Evolutionary conservation across 2,329 filamentous ascomycete species (phyloP), one percentile per base, ranked within the genome.

Genomic region (Mollisia scopiformis): DNA sequence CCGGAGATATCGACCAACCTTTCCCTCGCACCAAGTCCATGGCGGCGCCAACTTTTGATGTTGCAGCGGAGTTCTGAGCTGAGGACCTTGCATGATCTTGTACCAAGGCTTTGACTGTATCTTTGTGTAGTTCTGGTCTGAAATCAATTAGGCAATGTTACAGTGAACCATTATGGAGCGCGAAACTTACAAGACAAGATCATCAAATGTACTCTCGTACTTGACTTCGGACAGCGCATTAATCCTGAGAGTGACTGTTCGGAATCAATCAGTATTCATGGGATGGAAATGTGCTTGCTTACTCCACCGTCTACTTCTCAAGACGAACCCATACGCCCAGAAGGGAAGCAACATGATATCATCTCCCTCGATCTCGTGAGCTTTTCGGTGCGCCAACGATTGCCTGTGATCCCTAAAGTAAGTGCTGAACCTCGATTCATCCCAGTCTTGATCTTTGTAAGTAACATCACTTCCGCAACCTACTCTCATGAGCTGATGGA

Each of bases 11-110:
- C 13, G 21, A 55, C 54, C 71, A 10, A 52, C 59, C 63, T 47
- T 75, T 75, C 13, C 72, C 58, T 10, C 67, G 49, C 1, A 73
- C 67, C 39, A 75, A 69, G 51, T 57, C 55, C 28, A 57, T 37
- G 7, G 43, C 14, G 4, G 55, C 55, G 8, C 55, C 55, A 16
- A 57, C 13, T 6, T 28, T 57, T 14, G 55, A 57, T 14, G 41
- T 57, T 14, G 25, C 55, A 11, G 41, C n/a, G 3, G 43, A 25
- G n/a, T n/a, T 27, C 13, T 13, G 31, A 28, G 41, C 39, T n/a
- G 54, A 30, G 33, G 27, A 14, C 25, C 28, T 52, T 56, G 16
- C 27, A 23, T 62, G 57, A 39, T 51, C 30, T 28, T 19, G 13
- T 5, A 62, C 57, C 23, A 62, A 27, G n/a, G 61, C 41, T 37